Percentiles rank a stretch among this genome's conserved stretches.
phyloP scores from a whole-genome alignment of 2,329 filamentous ascomycete genomes.

The Penicillium sp. region DNA sequence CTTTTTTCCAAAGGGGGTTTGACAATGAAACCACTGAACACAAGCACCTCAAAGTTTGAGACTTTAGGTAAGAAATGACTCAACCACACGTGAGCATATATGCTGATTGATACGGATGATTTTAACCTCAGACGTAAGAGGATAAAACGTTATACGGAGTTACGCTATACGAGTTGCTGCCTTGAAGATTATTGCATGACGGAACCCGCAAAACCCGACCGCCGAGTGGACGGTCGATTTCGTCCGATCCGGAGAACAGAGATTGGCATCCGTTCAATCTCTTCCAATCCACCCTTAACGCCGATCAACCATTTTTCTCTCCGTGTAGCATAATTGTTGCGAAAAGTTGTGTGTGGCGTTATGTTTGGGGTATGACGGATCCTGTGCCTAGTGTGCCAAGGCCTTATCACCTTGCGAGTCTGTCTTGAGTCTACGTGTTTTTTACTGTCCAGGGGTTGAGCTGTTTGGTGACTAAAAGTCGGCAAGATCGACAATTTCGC shows the following conservation, averaged over 20 bases:
- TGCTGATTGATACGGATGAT: not conserved
- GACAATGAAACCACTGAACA: not conserved
- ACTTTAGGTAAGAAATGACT: constrained; percentile 9
- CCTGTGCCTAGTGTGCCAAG: not conserved
- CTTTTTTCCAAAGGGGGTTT: not conserved
- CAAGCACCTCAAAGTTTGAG: not conserved
- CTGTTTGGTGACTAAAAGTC: not conserved
- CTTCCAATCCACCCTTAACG: not conserved
- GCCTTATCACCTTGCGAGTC: not conserved
- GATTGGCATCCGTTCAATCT: not conserved
- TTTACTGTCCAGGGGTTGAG: not conserved
- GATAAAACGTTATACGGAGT: not conserved
- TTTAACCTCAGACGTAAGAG: not conserved
- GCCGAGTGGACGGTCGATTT: constrained; percentile 13
- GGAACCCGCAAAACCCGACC: constrained; percentile 22
- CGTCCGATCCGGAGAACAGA: constrained; percentile 7
- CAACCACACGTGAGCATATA: constrained; percentile 1
- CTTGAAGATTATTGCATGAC: constrained; percentile 16
- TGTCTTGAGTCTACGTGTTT: not conserved
- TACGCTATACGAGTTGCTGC: not conserved
- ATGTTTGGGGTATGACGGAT: not conserved
- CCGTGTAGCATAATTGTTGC: not conserved
- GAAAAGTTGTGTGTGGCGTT: not conserved
- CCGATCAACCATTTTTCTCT: not conserved
- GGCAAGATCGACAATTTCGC: constrained; percentile 9